Evolutionary conservation across 2,329 filamentous ascomycete genomes (phyloP).

Genomic region (Fusarium albosuccineum): DNA sequence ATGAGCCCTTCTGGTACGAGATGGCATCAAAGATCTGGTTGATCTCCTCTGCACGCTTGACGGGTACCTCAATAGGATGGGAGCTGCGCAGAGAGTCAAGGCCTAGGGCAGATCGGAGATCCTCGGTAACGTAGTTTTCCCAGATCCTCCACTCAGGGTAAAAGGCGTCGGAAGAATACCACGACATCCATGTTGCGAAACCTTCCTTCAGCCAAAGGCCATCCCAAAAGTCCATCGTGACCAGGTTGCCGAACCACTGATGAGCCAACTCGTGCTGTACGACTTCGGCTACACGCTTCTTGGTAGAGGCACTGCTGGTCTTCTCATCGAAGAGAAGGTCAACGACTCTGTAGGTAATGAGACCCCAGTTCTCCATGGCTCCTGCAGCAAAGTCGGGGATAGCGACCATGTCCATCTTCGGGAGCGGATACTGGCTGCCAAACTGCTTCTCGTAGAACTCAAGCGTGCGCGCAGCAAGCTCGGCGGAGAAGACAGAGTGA

Average conservation of each 20-base stretch:
- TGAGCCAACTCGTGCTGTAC: slow-evolving; percentile 98
- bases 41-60: slow-evolving; percentile 95
- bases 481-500: slow-evolving; percentile 89
- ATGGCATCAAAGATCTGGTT: slow-evolving; percentile 99
- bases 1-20: slow-evolving; percentile 96
- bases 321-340: slow-evolving; percentile 88
- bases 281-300: slow-evolving; percentile 93
- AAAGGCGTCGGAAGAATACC: slow-evolving; percentile 91
- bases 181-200: slow-evolving; percentile 71
- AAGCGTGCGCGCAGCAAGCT: slow-evolving; percentile 89
- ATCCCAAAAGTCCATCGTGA: slow-evolving; percentile 99
- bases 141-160: slow-evolving; percentile 99
- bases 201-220: slow-evolving; percentile 97
- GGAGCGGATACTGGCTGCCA: slow-evolving; percentile 76
- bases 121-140: slow-evolving; percentile 95
- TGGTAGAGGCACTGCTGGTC: slow-evolving; percentile 87
- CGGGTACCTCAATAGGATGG: slow-evolving; percentile 95
- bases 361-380: slow-evolving; percentile 98
- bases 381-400: slow-evolving; percentile 96
- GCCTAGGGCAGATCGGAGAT: slow-evolving; percentile 86
- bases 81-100: slow-evolving; percentile 94
- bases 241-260: slow-evolving; percentile 98
- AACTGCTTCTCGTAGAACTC: slow-evolving; percentile 97
- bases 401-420: slow-evolving; percentile 68
- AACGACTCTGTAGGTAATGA: slow-evolving; percentile 94